Evolutionary conservation across 164 flowering plant genomes (phyloP).

Genomic region (grape (Vitis vinifera)): DNA sequence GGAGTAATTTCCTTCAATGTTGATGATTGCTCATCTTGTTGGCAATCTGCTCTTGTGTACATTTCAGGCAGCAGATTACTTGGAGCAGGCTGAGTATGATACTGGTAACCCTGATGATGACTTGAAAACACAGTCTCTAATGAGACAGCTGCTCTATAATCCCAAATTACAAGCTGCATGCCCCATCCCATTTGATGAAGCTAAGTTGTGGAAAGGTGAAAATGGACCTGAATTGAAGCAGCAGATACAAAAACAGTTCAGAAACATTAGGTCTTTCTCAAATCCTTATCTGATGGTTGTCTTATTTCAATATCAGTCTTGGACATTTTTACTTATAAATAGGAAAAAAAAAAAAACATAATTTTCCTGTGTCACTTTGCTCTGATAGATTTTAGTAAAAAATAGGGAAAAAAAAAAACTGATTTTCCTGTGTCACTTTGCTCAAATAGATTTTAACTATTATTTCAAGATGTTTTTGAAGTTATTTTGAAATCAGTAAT

Average conservation of each 20-base stretch:
- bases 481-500: no score
- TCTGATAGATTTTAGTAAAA: background rate
- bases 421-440: no score
- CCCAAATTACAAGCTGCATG: conserved; percentile 83
- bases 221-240: conserved; percentile 87
- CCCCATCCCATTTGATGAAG: conserved; percentile 97
- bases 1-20: background rate
- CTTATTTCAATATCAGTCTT: background rate
- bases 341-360: no score
- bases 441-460: background rate
- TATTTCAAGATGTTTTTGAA: no score
- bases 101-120: conserved; percentile 84
- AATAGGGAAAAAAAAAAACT: no score
- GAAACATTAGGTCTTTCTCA: conserved; percentile 77
- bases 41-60: background rate
- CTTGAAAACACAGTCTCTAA: conserved; percentile 77
- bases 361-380: no score
- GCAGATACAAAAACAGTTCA: conserved; percentile 83
- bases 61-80: conserved; percentile 77
- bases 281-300: background rate
- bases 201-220: conserved; percentile 94
- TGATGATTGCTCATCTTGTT: background rate
- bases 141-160: conserved; percentile 69
- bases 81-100: conserved; percentile 93
- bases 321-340: background rate